Base-by-base conservation (phyloP, 192 early-diverging fungal genomes). In the Umbelopsis vinacea region DNA sequence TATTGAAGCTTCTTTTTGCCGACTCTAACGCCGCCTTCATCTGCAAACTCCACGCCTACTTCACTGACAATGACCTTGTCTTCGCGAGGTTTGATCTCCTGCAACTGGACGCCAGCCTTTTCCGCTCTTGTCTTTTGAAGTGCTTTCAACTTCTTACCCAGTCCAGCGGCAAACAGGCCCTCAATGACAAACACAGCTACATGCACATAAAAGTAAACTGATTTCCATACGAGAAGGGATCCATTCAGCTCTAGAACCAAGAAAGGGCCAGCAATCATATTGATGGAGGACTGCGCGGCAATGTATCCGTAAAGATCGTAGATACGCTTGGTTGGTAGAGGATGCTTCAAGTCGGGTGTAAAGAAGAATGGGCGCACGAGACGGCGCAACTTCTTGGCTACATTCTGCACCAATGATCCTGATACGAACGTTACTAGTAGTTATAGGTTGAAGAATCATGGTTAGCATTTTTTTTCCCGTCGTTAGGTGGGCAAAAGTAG, bases 301-400 rank as follows among this genome's bases (percentile, higher is more conserved):
- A 85, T 46, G 88, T 87, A 93, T n/a, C 93, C 92, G 48, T 85
- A 70, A 3, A 90, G 35, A 71, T 95, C 90, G 76, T 97, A 97
- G 24, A 82, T 63, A 10, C 24, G 74, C 76, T 89, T 92, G 63
- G 45, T 76, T 0, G 71, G 70, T 8, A 66, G 66, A 4, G 76
- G 70, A 24, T 85, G 71, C 6, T 71, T 68, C 6, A 76, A 77
- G 33, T 53, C 69, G 3, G 81, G 72, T 12, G 68, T 72, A 38
- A 89, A 50, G 60, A 91, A 83, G 29, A 91, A 72, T 6, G 92
- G 90, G 4, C 90, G 85, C 29, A 95, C 21, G 43, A 76, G 79
- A 15, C 89, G 84, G 48, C 93, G 89, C 37, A 94, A 26, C 1
- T 78, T 80, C 69, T 53, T 72, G 23, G 67, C 60, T 10, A 72